These are phyloP conservation scores for Suillus cothurnatus DNA, from an alignment of 768 basidiomycete genomes.

Conservation along the genomic window DNA sequence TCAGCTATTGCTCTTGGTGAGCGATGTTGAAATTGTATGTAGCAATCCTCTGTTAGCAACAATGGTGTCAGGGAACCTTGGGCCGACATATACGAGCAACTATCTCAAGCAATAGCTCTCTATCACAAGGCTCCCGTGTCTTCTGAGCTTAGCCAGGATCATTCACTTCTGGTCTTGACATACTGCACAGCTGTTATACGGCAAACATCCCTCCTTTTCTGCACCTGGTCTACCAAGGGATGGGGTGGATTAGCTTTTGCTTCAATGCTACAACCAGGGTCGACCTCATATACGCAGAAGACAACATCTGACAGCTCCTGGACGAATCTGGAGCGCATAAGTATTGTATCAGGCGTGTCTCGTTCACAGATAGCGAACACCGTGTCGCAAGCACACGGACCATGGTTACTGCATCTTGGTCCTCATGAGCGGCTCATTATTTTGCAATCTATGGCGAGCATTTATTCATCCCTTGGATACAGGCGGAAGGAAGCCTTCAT, in stretches of 20 bases:
- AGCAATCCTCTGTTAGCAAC: conserved; percentile 59
- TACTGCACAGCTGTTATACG: conserved; percentile 69
- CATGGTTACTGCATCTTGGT: conserved; percentile 83
- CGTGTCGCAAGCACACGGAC: conserved; percentile 78
- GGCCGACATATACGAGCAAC: conserved; percentile 73
- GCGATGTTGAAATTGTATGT: conserved; percentile 20
- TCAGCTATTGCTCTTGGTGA: conserved; percentile 21
- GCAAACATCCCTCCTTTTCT: conserved; percentile 72
- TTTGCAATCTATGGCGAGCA: conserved; percentile 68
- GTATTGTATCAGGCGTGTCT: conserved; percentile 66
- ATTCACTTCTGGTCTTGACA: conserved; percentile 65
- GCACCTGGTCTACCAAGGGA: conserved; percentile 85
- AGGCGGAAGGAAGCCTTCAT: conserved; percentile 87
- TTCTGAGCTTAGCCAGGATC: conserved; percentile 54
- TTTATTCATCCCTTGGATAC: conserved; percentile 83
- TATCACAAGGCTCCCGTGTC: conserved; percentile 62
- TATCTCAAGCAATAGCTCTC: conserved; percentile 60
- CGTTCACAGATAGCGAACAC: conserved; percentile 65
- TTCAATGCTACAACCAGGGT: conserved; percentile 69
- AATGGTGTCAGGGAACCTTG: conserved; percentile 61
- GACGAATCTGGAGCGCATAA: conserved; percentile 64
- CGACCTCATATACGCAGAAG: conserved; percentile 60
- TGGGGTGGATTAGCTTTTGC: conserved; percentile 82
- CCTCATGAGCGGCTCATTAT: conserved; percentile 73
- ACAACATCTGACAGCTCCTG: conserved; percentile 52